A percentile compares a stretch with the other conserved stretches of the same genome.
These are phyloP conservation scores for Talaromyces piceae DNA, from an alignment of 2,329 filamentous ascomycete genomes.

Conservation along the genomic window DNA sequence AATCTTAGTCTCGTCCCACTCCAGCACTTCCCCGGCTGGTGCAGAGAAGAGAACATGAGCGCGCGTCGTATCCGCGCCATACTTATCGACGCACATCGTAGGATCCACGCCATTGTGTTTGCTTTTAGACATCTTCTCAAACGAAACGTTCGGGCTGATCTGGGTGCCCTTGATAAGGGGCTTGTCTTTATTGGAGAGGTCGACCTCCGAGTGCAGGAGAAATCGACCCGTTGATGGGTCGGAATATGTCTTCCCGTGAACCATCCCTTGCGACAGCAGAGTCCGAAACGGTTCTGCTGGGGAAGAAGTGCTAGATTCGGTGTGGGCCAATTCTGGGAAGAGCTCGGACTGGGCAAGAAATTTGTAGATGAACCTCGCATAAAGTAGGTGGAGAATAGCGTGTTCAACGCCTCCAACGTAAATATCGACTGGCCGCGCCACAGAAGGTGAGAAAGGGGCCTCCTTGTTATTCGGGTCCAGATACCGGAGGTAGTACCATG, in stretches of 20 bases:
- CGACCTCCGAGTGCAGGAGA: conserved; percentile 67
- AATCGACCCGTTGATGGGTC: conserved; percentile 70
- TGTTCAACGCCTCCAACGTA: conserved; percentile 88
- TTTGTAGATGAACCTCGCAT: conserved; percentile 85
- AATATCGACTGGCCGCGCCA: conserved; percentile 67
- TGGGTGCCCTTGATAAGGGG: conserved; percentile 59
- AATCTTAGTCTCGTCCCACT: conserved; percentile 83
- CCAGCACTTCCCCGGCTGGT: conserved; percentile 71
- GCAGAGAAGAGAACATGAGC: conserved; percentile 87
- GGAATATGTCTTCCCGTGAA: conserved; percentile 76
- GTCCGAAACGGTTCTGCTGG: conserved; percentile 68
- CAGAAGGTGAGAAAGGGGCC: conserved; percentile 52
- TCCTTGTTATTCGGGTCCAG: conserved; percentile 60
- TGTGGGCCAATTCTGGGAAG: conserved; percentile 31
- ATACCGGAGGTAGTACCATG: conserved; percentile 86
- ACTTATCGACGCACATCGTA: conserved; percentile 59
- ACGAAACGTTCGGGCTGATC: conserved; percentile 54
- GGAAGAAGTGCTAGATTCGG: conserved; percentile 20
- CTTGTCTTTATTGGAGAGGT: conserved; percentile 48
- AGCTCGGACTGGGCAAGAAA: conserved; percentile 56
- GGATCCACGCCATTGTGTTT: conserved; percentile 90
- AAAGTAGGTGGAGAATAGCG: conserved; percentile 81
- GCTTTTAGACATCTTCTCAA: conserved; percentile 92
- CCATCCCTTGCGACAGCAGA: conserved; percentile 88
- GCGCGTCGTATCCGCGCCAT: conserved; percentile 76